Evolutionary conservation across 768 basidiomycete genomes (phyloP).

Genomic region (Gelatoporia subvermispora): DNA sequence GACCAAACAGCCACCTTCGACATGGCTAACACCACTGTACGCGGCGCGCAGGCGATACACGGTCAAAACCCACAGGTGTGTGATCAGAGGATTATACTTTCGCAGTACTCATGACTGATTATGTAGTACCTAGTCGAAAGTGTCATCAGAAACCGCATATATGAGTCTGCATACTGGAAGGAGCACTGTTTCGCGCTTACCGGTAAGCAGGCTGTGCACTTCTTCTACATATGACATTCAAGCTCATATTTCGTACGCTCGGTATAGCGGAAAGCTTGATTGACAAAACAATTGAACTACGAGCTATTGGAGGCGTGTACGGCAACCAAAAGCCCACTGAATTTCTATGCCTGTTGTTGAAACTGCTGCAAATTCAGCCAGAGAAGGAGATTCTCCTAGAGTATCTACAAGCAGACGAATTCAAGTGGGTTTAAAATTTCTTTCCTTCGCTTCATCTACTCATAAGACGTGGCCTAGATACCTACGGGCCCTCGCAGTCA

Average conservation of each 20-base stretch:
- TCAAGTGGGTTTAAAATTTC: slow-evolving; percentile 69
- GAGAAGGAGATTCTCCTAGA: slow-evolving; percentile 96
- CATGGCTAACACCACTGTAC: slow-evolving; percentile 93
- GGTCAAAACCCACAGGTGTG: slow-evolving; percentile 94
- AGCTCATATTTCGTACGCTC: slow-evolving; percentile 4
- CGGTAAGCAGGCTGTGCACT: slow-evolving; percentile 40
- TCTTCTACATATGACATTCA: not conserved
- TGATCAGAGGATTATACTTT: not conserved
- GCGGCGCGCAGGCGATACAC: slow-evolving; percentile 85
- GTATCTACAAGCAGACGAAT: slow-evolving; percentile 94
- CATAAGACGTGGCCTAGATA: slow-evolving; percentile 50
- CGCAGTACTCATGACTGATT: slow-evolving; percentile 21
- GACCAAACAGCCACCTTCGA: slow-evolving; percentile 19
- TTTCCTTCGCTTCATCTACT: not conserved
- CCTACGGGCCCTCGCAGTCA: slow-evolving; percentile 84
- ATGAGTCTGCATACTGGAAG: slow-evolving; percentile 95
- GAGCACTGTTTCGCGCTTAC: slow-evolving; percentile 98
- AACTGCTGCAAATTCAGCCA: slow-evolving; percentile 94
- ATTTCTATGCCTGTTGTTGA: slow-evolving; percentile 88
- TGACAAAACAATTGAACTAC: slow-evolving; percentile 83
- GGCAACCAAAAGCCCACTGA: slow-evolving; percentile 93
- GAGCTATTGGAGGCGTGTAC: slow-evolving; percentile 88
- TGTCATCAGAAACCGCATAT: slow-evolving; percentile 92
- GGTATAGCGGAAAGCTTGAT: slow-evolving; percentile 82
- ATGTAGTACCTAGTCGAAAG: slow-evolving; percentile 88